Evolutionary conservation across 331 rosid genomes (phyloP).

Genomic region (Rhamnella rubrinervis): DNA sequence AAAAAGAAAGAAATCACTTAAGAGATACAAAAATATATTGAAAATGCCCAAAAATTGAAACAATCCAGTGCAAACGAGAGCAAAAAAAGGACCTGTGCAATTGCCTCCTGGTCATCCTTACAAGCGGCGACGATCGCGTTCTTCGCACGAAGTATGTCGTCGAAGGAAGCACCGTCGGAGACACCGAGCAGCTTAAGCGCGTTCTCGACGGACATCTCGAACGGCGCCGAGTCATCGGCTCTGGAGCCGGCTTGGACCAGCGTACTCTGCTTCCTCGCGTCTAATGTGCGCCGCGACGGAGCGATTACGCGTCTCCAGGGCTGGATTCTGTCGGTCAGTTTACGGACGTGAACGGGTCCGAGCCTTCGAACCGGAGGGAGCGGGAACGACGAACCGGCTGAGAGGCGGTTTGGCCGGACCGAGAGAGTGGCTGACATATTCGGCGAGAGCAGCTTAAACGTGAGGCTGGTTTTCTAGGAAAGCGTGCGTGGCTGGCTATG

Average conservation of each 20-base stretch:
- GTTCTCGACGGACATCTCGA: constrained; percentile 89
- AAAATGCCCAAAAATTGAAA: constrained; percentile 4
- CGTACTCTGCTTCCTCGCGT: constrained; percentile 23
- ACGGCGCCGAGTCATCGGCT: constrained; percentile 87
- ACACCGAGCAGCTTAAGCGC: constrained; percentile 91
- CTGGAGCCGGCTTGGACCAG: constrained; percentile 70
- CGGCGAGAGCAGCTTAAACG: constrained; percentile 19
- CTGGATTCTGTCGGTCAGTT: constrained; percentile 16
- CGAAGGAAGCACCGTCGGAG: constrained; percentile 84
- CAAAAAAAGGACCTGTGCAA: constrained; percentile 53
- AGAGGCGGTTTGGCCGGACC: constrained; percentile 74
- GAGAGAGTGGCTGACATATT: constrained; percentile 75
- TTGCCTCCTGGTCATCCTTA: constrained; percentile 67
- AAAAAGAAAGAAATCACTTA: too few relatives aligned
- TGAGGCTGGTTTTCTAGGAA: constrained; percentile 29
- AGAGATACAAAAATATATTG: neutral
- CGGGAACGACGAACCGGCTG: constrained; percentile 50
- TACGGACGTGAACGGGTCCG: constrained; percentile 25
- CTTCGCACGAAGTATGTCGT: constrained; percentile 93
- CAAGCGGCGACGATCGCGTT: constrained; percentile 69
- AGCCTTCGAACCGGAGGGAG: constrained; percentile 36
- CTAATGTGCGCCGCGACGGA: constrained; percentile 23
- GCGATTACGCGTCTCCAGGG: constrained; percentile 45
- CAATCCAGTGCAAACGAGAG: neutral
- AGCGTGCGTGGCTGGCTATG: neutral